Conservation (phyloP, 2,329 filamentous ascomycete species). For the Bipolaris zeicola region DNA sequence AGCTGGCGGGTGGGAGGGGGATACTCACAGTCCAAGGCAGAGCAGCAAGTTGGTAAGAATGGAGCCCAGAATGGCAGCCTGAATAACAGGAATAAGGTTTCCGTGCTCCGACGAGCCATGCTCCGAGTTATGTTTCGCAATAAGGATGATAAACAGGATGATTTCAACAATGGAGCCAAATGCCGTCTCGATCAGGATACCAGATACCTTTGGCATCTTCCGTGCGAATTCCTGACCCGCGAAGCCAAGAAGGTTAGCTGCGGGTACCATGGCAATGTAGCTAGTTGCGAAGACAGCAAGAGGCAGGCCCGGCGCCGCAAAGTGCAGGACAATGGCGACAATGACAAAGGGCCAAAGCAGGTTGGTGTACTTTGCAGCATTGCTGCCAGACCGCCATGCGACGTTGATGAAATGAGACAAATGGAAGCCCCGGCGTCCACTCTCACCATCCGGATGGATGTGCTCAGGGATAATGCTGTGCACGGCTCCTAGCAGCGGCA, state of each 20-base stretch:
- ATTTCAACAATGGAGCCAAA: slow-evolving; percentile 80
- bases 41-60: slow-evolving; percentile 81
- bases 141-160: slow-evolving; percentile 78
- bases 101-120: slow-evolving; percentile 46
- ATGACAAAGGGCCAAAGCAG: slow-evolving; percentile 77
- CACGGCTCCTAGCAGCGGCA: slow-evolving; percentile 30
- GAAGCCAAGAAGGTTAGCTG: slow-evolving; percentile 76
- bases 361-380: slow-evolving; percentile 69
- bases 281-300: slow-evolving; percentile 70
- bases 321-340: slow-evolving; percentile 67
- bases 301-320: slow-evolving; percentile 59
- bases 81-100: slow-evolving; percentile 67
- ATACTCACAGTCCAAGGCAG: slow-evolving; percentile 66
- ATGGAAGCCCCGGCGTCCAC: slow-evolving; percentile 69
- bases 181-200: slow-evolving; percentile 63
- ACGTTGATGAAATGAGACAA: slow-evolving; percentile 67
- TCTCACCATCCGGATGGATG: slow-evolving; percentile 64
- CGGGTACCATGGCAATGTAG: slow-evolving; percentile 78
- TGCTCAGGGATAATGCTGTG: slow-evolving; percentile 37
- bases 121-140: slow-evolving; percentile 57
- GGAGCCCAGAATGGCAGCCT: slow-evolving; percentile 82
- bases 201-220: slow-evolving; percentile 76
- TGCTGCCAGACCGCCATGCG: slow-evolving; percentile 67
- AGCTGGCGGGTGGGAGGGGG: background rate
- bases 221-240: slow-evolving; percentile 72